These are phyloP conservation scores for Pulveroboletus frians DNA, from an alignment of 768 basidiomycete genomes.

Conservation along the genomic window DNA sequence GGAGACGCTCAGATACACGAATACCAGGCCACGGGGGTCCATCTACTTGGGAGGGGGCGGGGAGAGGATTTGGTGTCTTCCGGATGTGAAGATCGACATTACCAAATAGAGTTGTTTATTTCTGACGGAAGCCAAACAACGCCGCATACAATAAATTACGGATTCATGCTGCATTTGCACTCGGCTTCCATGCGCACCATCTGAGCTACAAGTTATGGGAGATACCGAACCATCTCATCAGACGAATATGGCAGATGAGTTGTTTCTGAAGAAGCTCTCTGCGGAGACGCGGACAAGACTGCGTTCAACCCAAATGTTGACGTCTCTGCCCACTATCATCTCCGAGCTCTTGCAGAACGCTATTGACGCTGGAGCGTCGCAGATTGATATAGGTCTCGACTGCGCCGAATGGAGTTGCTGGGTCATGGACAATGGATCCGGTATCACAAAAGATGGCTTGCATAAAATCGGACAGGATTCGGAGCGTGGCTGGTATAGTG, in stretches of 20 bases:
- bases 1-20: constrained; percentile 30
- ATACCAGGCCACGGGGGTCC: not conserved
- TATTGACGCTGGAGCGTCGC: constrained; percentile 70
- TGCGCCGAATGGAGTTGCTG: constrained; percentile 76
- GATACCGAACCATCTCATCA: not conserved
- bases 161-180: not conserved
- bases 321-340: constrained; percentile 72
- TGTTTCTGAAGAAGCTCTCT: constrained; percentile 42
- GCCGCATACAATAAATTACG: not conserved
- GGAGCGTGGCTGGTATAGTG: constrained; percentile 64
- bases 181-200: not conserved
- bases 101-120: constrained; percentile 26
- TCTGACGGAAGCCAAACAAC: constrained; percentile 21
- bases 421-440: constrained; percentile 81
- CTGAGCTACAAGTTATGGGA: not conserved
- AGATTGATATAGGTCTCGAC: constrained; percentile 69
- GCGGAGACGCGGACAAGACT: constrained; percentile 61
- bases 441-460: constrained; percentile 63
- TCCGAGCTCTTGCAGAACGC: constrained; percentile 89
- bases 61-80: constrained; percentile 81
- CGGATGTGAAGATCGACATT: constrained; percentile 60
- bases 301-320: constrained; percentile 80
- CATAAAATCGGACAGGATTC: constrained; percentile 45
- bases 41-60: constrained; percentile 64
- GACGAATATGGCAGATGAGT: constrained; percentile 17